Evolutionary conservation across 1,284 basidiomycete species (phyloP).

Genomic region (Austroboletus novae-zelandiae): DNA sequence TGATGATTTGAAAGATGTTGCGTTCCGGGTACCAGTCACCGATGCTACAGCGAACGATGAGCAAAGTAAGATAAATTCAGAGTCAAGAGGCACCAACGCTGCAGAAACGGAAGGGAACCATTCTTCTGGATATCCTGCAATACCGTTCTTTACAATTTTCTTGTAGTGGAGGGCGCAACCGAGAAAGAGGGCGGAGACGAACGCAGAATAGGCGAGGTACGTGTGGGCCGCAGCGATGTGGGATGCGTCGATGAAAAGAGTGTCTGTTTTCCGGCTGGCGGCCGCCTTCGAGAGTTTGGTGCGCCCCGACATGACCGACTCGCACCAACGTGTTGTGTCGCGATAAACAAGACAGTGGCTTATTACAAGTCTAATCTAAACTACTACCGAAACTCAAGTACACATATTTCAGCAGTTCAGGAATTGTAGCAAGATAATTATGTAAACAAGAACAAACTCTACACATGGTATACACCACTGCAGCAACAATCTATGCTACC

Average conservation of each 20-base stretch:
- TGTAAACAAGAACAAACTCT: conserved; percentile 17
- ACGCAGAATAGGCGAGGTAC: conserved; percentile 67
- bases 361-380: no score
- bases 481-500: conserved; percentile 22
- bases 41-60: conserved; percentile 48
- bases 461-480: conserved; percentile 27
- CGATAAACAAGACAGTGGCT: no score
- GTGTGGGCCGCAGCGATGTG: conserved; percentile 67
- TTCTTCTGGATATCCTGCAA: conserved; percentile 85
- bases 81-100: conserved; percentile 47
- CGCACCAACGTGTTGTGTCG: not conserved
- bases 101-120: conserved; percentile 95
- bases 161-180: conserved; percentile 78
- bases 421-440: not conserved
- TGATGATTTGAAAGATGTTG: conserved; percentile 87
- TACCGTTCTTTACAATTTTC: conserved; percentile 86
- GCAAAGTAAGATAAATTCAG: not conserved
- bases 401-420: no score
- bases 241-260: conserved; percentile 47
- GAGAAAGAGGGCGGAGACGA: conserved; percentile 64
- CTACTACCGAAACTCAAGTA: no score
- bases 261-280: conserved; percentile 6
- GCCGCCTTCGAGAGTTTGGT: conserved; percentile 7
- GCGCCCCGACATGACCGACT: conserved; percentile 20
- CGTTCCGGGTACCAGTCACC: conserved; percentile 93